Conservation (phyloP, 1,139 yeast species). For the Saccharomycopsis phalli region DNA sequence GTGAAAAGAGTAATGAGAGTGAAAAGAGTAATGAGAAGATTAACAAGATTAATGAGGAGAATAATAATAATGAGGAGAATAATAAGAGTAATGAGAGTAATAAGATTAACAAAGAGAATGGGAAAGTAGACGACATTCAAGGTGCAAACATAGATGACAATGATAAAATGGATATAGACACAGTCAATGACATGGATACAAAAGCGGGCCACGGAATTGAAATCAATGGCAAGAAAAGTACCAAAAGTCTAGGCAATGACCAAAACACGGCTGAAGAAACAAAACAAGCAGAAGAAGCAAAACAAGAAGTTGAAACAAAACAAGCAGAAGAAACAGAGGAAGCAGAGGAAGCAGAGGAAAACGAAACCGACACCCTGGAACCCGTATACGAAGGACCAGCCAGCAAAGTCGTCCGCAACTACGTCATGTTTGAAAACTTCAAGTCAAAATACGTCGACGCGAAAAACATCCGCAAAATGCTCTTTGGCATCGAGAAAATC, state of each 20-base stretch:
- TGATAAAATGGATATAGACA: background rate
- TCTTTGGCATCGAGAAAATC: conserved; percentile 55
- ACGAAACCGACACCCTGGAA: conserved; percentile 18
- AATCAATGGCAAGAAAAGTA: background rate
- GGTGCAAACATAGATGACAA: too few species aligned
- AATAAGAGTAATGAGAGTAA: too few species aligned
- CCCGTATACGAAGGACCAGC: conserved; percentile 52
- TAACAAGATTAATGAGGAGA: background rate
- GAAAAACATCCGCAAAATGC: conserved; percentile 34
- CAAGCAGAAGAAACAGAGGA: background rate
- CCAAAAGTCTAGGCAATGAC: background rate
- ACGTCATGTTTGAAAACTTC: conserved; percentile 40
- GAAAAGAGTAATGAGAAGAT: background rate
- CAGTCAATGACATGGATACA: background rate
- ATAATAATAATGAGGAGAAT: conserved; percentile 1
- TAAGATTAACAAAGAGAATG: too few species aligned
- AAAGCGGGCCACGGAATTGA: background rate
- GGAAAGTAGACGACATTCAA: too few species aligned
- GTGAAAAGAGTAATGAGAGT: conserved; percentile 1
- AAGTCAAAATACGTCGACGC: conserved; percentile 28
- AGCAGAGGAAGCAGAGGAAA: conserved; percentile 16
- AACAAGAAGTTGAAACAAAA: background rate
- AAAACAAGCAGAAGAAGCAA: conserved; percentile 1
- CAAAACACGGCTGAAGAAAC: background rate
- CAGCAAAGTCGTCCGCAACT: conserved; percentile 47